phyloP scores from a whole-genome alignment of 2,329 filamentous ascomycete genomes.

The Fusarium sp. region DNA sequence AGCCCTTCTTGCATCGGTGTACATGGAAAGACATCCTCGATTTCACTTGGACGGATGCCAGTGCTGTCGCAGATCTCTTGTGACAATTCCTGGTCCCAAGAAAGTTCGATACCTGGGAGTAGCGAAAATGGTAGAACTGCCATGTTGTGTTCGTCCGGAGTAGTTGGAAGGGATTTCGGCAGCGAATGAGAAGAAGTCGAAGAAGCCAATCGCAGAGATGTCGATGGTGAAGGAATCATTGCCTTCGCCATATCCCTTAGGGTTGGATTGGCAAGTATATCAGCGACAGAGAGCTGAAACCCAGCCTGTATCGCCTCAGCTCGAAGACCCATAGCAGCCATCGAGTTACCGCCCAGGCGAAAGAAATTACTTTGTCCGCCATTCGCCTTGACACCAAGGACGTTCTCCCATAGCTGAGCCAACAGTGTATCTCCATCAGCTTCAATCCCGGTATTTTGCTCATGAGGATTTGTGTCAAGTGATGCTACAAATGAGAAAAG shows the following conservation, averaged over 20 bases:
- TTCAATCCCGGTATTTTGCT: background rate
- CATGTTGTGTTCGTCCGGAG: background rate
- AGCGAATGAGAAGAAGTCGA: background rate
- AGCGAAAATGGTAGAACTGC: background rate
- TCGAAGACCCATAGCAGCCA: background rate
- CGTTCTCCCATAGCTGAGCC: background rate
- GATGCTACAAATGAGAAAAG: background rate
- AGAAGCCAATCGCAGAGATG: background rate
- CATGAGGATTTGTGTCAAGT: background rate
- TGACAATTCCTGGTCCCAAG: background rate
- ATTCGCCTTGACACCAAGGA: background rate
- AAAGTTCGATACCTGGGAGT: background rate
- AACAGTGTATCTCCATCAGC: background rate
- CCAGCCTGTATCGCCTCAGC: background rate
- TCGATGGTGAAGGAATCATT: background rate
- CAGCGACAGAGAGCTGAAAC: background rate
- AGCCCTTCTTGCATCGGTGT: background rate
- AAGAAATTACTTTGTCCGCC: background rate
- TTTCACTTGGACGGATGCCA: background rate
- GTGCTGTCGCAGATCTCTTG: background rate
- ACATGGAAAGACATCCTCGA: background rate
- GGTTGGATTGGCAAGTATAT: background rate
- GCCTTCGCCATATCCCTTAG: background rate
- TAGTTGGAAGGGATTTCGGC: background rate
- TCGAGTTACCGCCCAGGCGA: background rate